Percentiles rank a stretch among this genome's conserved stretches.
phyloP scores from a whole-genome alignment of 768 basidiomycete genomes.

The Cantharellus cinnabarinus region DNA sequence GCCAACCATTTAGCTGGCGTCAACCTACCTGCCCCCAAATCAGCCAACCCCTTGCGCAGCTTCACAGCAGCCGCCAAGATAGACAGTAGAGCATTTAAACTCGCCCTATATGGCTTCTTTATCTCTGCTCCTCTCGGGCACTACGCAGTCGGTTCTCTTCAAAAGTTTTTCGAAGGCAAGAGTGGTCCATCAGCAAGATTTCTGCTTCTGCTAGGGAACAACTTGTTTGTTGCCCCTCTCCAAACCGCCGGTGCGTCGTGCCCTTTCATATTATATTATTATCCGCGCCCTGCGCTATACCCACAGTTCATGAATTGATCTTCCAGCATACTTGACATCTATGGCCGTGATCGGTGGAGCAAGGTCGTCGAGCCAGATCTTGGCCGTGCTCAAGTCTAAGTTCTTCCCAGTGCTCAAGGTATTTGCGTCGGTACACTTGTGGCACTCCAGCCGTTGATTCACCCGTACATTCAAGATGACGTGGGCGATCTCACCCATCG shows the following conservation, averaged over 20 bases:
- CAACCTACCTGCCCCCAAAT: conserved; percentile 20
- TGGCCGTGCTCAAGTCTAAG: conserved; percentile 46
- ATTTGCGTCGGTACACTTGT: conserved; percentile 11
- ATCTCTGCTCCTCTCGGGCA: conserved; percentile 71
- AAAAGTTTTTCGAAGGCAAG: conserved; percentile 59
- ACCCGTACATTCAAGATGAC: conserved; percentile 30
- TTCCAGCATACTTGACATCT: conserved; percentile 45
- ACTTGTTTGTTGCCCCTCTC: conserved; percentile 56
- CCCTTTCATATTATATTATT: neutral
- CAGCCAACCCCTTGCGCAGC: conserved; percentile 30
- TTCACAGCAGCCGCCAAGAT: conserved; percentile 31
- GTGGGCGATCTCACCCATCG: conserved; percentile 60
- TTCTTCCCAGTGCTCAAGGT: conserved; percentile 60
- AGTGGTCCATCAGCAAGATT: conserved; percentile 41
- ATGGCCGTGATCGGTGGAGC: conserved; percentile 77
- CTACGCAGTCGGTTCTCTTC: conserved; percentile 46
- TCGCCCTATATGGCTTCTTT: conserved; percentile 66
- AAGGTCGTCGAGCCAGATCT: conserved; percentile 38
- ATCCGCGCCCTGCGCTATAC: neutral
- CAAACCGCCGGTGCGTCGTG: conserved; percentile 33
- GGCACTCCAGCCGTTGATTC: neutral
- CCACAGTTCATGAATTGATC: neutral
- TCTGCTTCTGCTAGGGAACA: conserved; percentile 54
- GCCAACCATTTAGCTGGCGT: conserved; percentile 49
- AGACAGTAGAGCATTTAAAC: conserved; percentile 54